These are phyloP conservation scores for Bipolaris sorokiniana DNA, from an alignment of 2,329 filamentous ascomycete species.

Conservation along the genomic window DNA sequence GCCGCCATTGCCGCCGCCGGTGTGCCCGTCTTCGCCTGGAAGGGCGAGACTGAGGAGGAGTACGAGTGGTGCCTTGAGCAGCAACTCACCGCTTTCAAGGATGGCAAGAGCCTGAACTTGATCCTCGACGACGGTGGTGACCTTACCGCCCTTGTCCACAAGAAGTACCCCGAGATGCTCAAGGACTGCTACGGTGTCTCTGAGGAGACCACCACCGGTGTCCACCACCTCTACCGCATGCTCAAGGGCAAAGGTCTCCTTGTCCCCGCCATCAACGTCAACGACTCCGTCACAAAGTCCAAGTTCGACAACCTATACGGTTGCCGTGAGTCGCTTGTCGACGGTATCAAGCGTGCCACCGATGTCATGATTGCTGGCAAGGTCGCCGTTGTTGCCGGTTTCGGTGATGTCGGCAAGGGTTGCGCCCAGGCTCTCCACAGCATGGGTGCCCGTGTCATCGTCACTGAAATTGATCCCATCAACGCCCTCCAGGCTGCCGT, in stretches of 20 bases:
- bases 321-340: constrained; percentile 97
- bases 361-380: constrained; percentile 99
- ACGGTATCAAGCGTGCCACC: constrained; percentile 99
- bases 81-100: constrained; percentile 96
- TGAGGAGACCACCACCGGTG: constrained; percentile 99
- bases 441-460: constrained; percentile 95
- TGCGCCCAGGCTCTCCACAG: constrained; percentile 93
- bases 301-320: constrained; percentile 99
- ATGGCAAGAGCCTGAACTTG: constrained; percentile 94
- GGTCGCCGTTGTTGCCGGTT: constrained; percentile 96
- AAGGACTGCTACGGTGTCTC: constrained; percentile 98
- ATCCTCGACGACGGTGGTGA: constrained; percentile 99
- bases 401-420: constrained; percentile 98
- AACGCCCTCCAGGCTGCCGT: constrained; percentile 99
- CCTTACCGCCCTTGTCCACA: constrained; percentile 93
- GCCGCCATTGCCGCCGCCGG: constrained; percentile 94
- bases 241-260: constrained; percentile 78
- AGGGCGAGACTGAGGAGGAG: constrained; percentile 98
- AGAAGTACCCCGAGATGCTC: constrained; percentile 98
- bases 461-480: constrained; percentile 98
- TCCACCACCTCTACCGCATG: constrained; percentile 99
- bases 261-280: constrained; percentile 96
- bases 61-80: constrained; percentile 99
- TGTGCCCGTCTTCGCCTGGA: constrained; percentile 85
- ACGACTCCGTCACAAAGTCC: constrained; percentile 99